These are phyloP conservation scores for Flaveria brownii DNA, from an alignment of 129 eudicot genomes.

Conservation along the genomic window DNA sequence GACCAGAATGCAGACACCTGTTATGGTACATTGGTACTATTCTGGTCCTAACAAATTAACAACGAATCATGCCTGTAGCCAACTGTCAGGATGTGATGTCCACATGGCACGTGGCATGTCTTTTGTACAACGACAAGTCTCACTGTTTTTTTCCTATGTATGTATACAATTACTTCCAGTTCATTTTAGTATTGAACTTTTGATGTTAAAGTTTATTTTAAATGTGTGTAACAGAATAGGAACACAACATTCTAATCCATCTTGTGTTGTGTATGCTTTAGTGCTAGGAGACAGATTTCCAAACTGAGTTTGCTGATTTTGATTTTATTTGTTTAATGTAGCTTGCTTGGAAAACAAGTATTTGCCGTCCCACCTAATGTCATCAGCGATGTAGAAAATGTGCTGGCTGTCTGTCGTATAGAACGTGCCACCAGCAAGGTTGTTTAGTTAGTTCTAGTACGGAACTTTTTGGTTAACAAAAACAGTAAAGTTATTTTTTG, in stretches of 20 bases:
- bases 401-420: constrained; percentile 73
- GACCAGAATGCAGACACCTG: constrained; percentile 9
- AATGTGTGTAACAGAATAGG: neutral
- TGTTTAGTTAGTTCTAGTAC: constrained; percentile 17
- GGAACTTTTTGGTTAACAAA: constrained; percentile 12
- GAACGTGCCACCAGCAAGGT: constrained; percentile 63
- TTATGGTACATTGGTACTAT: neutral
- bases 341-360: constrained; percentile 86
- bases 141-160: constrained; percentile 13
- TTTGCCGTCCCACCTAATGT: constrained; percentile 67
- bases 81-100: constrained; percentile 11
- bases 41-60: neutral
- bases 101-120: neutral
- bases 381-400: constrained; percentile 70
- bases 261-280: constrained; percentile 4
- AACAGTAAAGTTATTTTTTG: neutral
- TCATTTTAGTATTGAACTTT: neutral
- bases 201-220: neutral
- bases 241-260: neutral
- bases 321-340: constrained; percentile 38
- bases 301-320: constrained; percentile 13
- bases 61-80: neutral
- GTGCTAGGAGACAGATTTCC: constrained; percentile 2
- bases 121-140: neutral
- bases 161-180: neutral